Percentiles rank a stretch among this genome's conserved stretches.
Evolutionary conservation across 768 basidiomycete genomes (phyloP).

Genomic region (Phlegmacium glaucopus): DNA sequence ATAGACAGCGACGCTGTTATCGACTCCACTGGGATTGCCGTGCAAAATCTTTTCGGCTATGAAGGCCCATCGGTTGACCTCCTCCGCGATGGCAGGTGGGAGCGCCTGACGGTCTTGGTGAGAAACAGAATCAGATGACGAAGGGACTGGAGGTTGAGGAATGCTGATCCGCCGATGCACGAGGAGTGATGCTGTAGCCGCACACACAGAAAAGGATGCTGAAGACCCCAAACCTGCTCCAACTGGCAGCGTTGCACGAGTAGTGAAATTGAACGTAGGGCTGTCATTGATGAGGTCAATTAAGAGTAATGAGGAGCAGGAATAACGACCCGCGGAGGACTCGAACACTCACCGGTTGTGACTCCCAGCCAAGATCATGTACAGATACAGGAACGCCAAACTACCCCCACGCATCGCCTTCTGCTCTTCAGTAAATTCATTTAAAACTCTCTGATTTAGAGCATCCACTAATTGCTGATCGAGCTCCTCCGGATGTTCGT

Average conservation of each 20-base stretch:
- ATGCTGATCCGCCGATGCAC: conserved; percentile 64
- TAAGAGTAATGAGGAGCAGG: conserved; percentile 4
- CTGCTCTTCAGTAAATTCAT: conserved; percentile 31
- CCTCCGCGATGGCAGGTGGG: conserved; percentile 60
- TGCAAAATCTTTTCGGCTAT: conserved; percentile 94
- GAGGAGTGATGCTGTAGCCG: conserved; percentile 76
- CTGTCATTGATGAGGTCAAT: conserved; percentile 33
- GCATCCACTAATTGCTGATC: conserved; percentile 74
- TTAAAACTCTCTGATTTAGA: conserved; percentile 47
- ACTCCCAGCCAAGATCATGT: conserved; percentile 70
- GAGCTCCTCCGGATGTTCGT: conserved; percentile 59
- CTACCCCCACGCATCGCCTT: conserved; percentile 39
- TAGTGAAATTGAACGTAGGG: conserved; percentile 73
- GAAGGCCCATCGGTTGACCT: conserved; percentile 92
- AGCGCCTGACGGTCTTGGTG: conserved; percentile 67
- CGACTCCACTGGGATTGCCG: conserved; percentile 96
- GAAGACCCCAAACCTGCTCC: conserved; percentile 97
- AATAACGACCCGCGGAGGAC: conserved; percentile 16
- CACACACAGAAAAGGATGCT: conserved; percentile 90
- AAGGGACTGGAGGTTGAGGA: conserved; percentile 47
- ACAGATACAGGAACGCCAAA: conserved; percentile 88
- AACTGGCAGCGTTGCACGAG: conserved; percentile 88
- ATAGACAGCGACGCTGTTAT: conserved; percentile 90
- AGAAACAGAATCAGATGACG: conserved; percentile 49
- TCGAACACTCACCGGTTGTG: conserved; percentile 49